phyloP scores from a whole-genome alignment of 176 grass and related monocot genomes.

The Hsuehochloa calcarea region DNA sequence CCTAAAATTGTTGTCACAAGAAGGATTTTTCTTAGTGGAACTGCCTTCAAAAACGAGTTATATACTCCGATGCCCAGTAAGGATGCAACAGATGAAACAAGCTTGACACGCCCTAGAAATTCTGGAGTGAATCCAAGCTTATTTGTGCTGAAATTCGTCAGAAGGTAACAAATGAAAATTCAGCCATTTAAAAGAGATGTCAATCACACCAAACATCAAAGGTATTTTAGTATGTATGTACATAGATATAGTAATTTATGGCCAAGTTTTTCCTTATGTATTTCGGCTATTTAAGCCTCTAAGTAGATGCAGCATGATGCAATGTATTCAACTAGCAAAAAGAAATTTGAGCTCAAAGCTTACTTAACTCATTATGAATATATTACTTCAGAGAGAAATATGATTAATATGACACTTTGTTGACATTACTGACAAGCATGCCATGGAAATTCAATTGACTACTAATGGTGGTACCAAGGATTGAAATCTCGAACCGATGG shows the following conservation, averaged over 20 bases:
- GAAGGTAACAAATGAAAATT: constrained; percentile 33
- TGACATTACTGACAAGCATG: background rate
- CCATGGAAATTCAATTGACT: background rate
- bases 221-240: background rate
- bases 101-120: constrained; percentile 85
- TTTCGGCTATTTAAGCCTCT: background rate
- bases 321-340: constrained; percentile 1
- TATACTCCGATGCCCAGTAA: constrained; percentile 85
- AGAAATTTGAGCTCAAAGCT: background rate
- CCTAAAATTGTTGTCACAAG: constrained; percentile 72
- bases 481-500: too few species aligned
- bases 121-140: constrained; percentile 95
- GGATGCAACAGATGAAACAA: constrained; percentile 92
- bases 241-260: background rate
- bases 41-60: constrained; percentile 77
- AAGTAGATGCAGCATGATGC: background rate
- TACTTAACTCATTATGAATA: background rate
- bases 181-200: background rate
- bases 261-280: background rate
- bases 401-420: background rate
- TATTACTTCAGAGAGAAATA: background rate
- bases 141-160: constrained; percentile 75
- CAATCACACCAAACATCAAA: constrained; percentile 16
- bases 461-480: too few species aligned
- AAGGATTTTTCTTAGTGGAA: constrained; percentile 87